Conservation (phyloP, 345 rosid genomes). For the Firmiana major region DNA sequence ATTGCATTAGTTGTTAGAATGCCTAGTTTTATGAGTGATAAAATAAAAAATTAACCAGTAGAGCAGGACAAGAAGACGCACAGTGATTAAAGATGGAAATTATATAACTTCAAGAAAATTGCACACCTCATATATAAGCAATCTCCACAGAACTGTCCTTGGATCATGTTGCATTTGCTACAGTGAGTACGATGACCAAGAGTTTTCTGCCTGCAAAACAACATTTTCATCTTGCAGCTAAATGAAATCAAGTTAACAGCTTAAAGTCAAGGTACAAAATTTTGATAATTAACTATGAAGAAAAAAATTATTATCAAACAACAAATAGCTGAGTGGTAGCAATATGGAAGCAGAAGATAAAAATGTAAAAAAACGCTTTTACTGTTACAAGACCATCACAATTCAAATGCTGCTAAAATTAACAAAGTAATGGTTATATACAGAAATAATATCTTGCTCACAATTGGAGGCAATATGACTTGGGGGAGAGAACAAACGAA, state of each 20-base stretch:
- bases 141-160: conserved; percentile 94
- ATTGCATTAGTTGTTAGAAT: background rate
- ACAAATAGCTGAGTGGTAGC: background rate
- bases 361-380: background rate
- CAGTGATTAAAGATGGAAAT: background rate
- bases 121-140: conserved; percentile 85
- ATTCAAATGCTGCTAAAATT: background rate
- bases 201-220: conserved; percentile 79
- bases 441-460: background rate
- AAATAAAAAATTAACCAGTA: background rate
- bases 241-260: background rate
- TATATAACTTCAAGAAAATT: background rate
- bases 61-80: background rate
- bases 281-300: background rate
- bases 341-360: background rate
- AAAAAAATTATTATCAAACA: background rate
- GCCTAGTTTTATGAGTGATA: background rate
- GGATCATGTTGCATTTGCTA: conserved; percentile 53
- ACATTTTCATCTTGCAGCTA: conserved; percentile 4
- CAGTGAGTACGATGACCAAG: conserved; percentile 81
- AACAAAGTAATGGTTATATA: background rate
- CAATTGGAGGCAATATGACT: background rate
- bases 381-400: background rate
- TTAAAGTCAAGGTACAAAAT: background rate
- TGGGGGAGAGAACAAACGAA: background rate